phyloP scores from a whole-genome alignment of 768 basidiomycete species.

The Suillus lakei region DNA sequence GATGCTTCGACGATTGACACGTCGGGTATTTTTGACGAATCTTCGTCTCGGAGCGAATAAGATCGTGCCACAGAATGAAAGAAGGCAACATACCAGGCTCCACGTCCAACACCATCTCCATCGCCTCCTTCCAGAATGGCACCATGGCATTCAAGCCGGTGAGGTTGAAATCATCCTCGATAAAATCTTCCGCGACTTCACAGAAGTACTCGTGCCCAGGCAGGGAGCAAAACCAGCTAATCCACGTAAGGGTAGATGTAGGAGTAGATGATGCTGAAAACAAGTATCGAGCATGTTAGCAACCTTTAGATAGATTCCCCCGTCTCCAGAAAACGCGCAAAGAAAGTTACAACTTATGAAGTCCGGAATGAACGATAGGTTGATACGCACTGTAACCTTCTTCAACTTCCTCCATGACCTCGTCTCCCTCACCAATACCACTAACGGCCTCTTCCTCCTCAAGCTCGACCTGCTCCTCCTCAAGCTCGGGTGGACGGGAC shows the following conservation, averaged over 20 bases:
- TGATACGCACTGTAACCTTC: slow-evolving; percentile 77
- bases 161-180: slow-evolving; percentile 99
- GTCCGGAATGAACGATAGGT: slow-evolving; percentile 17
- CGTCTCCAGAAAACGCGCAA: slow-evolving; percentile 2
- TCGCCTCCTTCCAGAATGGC: slow-evolving; percentile 99
- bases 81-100: slow-evolving; percentile 80
- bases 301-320: slow-evolving; percentile 5
- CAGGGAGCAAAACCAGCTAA: slow-evolving; percentile 94
- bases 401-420: slow-evolving; percentile 74
- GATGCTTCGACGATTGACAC: slow-evolving; percentile 98
- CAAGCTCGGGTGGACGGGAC: slow-evolving; percentile 44
- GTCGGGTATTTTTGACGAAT: slow-evolving; percentile 94
- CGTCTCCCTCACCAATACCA: slow-evolving; percentile 67
- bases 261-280: slow-evolving; percentile 82
- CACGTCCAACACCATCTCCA: slow-evolving; percentile 99
- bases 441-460: slow-evolving; percentile 69
- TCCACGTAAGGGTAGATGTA: slow-evolving; percentile 93
- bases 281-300: neutral
- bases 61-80: slow-evolving; percentile 18
- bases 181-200: slow-evolving; percentile 98
- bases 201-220: slow-evolving; percentile 98
- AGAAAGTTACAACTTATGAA: slow-evolving; percentile 7
- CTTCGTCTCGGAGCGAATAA: slow-evolving; percentile 66
- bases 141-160: slow-evolving; percentile 96
- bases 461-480: slow-evolving; percentile 54